Evolutionary conservation across 2,329 filamentous ascomycete genomes (phyloP), one percentile per base, ranked within the genome.

Genomic region (Purpureocillium takamizusanense): DNA sequence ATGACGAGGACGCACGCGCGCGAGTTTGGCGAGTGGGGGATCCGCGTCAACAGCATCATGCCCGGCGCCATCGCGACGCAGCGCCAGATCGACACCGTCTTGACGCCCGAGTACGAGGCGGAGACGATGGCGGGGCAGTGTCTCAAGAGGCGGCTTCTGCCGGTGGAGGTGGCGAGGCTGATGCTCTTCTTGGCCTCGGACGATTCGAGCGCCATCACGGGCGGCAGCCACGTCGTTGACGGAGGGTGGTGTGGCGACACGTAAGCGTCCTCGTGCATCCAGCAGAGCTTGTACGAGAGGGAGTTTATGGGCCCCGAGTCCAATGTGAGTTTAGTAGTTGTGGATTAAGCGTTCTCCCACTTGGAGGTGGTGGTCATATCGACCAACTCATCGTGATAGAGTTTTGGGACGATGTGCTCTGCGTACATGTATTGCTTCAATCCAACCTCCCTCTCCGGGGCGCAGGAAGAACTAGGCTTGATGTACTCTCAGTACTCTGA

Each of bases 1-100:
- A 67, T 76, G 59, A 74, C 71, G 12, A 65, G 71, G 28, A 70
- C 66, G 4, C 74, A 72, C 64, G 63, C 71, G 3, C 65, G 69
- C 35, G 73, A 76, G 54, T 63, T 76, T 18, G 60, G 67, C 13
- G 63, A 67, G 46, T 52, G 55, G 30, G 62, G 63, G 31, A 70
- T 74, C 7, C 46, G 67, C 0, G 61, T 71, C 6, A 72, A 72
- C 37, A 69, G 64, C 40, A 62, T 73, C 23, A 66, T 71, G 63
- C 69, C 69, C 0, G 67, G 67, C 0, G 55, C 65, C 2, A 65
- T 71, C 25, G 65, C 63, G 1, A 72, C 68, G 7, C 51, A 63
- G 54, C 51, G 65, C 4, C 65, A 69, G 59, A 59, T 57, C 27
- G 50, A 60, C 1, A 60, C 65, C 41, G 56, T 71, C 12, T 44